Evolutionary conservation across 2,329 filamentous ascomycete genomes (phyloP).

Genomic region (Escovopsis sp.): DNA sequence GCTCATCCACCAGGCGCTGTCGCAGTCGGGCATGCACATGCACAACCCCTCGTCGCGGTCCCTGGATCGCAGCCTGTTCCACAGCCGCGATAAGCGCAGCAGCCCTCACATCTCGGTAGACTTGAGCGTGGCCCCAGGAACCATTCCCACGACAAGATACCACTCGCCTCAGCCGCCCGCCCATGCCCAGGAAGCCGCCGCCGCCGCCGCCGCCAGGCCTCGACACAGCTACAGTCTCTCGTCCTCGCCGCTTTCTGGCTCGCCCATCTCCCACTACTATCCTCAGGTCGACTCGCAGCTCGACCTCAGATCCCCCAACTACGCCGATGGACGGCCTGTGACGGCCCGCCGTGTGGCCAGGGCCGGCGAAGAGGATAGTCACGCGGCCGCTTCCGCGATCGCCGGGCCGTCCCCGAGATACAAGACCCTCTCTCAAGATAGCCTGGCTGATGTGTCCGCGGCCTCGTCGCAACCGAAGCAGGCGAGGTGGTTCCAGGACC

Average conservation of each 20-base stretch:
- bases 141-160: slow-evolving; percentile 31
- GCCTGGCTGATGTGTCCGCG: too few species aligned
- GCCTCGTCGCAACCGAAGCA: slow-evolving; percentile 8
- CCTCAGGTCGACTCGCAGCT: slow-evolving; percentile 32
- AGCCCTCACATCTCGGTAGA: slow-evolving; percentile 50
- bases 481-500: slow-evolving; percentile 8
- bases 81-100: slow-evolving; percentile 47
- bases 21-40: slow-evolving; percentile 29
- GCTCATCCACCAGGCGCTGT: slow-evolving; percentile 10
- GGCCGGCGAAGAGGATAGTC: slow-evolving; percentile 21
- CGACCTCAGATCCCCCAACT: slow-evolving; percentile 13
- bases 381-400: too few species aligned
- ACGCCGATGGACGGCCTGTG: slow-evolving; percentile 29
- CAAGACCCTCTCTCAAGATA: too few species aligned
- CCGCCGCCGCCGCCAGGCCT: slow-evolving; percentile 24
- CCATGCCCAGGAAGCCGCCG: too few species aligned
- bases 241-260: slow-evolving; percentile 25
- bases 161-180: too few species aligned
- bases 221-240: slow-evolving; percentile 16
- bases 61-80: slow-evolving; percentile 46
- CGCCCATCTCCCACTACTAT: slow-evolving; percentile 20
- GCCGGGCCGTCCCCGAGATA: too few species aligned
- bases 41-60: slow-evolving; percentile 42
- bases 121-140: slow-evolving; percentile 47
- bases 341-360: slow-evolving; percentile 31